phyloP scores from a whole-genome alignment of 73 alveolate species.

The Tetrahymena borealis region DNA sequence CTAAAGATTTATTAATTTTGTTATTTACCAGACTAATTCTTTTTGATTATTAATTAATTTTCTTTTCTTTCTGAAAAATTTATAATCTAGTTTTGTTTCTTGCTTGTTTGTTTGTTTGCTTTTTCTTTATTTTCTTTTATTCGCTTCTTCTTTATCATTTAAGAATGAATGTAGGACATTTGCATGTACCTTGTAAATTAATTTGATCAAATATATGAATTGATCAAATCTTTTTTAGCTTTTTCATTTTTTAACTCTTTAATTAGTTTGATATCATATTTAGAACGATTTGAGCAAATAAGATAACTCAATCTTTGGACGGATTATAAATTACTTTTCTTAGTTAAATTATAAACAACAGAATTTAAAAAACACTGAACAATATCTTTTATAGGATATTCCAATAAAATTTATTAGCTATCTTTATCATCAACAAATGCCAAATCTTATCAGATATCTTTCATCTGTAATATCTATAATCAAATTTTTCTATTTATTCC shows the following conservation, averaged over 20 bases:
- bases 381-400: too few relatives aligned
- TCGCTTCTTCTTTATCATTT: background rate
- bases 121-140: background rate
- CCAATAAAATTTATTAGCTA: too few relatives aligned
- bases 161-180: background rate
- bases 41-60: background rate
- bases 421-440: too few relatives aligned
- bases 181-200: too few relatives aligned
- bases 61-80: background rate
- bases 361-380: too few relatives aligned
- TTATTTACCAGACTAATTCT: background rate
- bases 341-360: too few relatives aligned
- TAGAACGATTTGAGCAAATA: background rate
- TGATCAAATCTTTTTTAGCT: background rate
- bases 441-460: too few relatives aligned
- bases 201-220: background rate
- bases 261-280: background rate
- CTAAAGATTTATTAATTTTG: background rate
- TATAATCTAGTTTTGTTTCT: background rate
- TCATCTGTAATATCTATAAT: too few relatives aligned
- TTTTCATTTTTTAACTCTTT: background rate
- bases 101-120: background rate
- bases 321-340: too few relatives aligned
- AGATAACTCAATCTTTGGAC: background rate
- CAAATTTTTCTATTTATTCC: too few relatives aligned